These are phyloP conservation scores for Avena insularis DNA, from an alignment of 176 grass and related monocot species.

Conservation along the genomic window DNA sequence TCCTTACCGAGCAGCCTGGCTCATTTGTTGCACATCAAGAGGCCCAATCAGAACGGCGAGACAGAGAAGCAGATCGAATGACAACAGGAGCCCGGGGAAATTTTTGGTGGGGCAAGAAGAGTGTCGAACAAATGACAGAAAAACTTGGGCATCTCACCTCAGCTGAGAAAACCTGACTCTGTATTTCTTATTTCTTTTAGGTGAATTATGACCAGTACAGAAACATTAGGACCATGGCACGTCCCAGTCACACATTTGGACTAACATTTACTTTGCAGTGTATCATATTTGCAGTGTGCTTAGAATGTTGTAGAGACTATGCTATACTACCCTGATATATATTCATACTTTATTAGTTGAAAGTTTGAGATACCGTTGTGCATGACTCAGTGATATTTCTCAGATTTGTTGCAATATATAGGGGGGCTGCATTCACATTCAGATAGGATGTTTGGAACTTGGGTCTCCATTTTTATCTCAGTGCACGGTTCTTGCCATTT, in stretches of 20 bases:
- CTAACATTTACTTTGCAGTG: constrained; percentile 53
- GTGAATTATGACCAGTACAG: constrained; percentile 41
- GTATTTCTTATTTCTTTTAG: constrained; percentile 44
- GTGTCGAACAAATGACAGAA: constrained; percentile 59
- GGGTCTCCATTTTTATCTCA: neutral
- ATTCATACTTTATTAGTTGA: constrained; percentile 16
- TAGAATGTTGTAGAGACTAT: constrained; percentile 11
- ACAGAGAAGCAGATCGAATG: constrained; percentile 48
- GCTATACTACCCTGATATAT: constrained; percentile 13
- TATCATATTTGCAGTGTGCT: constrained; percentile 45
- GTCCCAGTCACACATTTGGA: constrained; percentile 11
- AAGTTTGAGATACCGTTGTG: constrained; percentile 26
- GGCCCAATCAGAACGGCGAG: constrained; percentile 72
- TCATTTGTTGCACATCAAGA: constrained; percentile 59
- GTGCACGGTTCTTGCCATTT: neutral
- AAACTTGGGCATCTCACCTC: constrained; percentile 73
- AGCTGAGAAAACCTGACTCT: constrained; percentile 66
- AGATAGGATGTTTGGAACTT: neutral
- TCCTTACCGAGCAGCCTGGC: constrained; percentile 85
- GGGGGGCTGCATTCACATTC: neutral
- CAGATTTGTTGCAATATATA: neutral
- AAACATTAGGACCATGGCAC: constrained; percentile 36
- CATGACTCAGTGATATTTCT: neutral
- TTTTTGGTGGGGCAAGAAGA: constrained; percentile 68
- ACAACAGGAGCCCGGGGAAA: constrained; percentile 40